Percentiles rank a stretch among this genome's conserved stretches.
Conservation (phyloP, 2,329 filamentous ascomycete species). For the Drechmeria coniospora region DNA sequence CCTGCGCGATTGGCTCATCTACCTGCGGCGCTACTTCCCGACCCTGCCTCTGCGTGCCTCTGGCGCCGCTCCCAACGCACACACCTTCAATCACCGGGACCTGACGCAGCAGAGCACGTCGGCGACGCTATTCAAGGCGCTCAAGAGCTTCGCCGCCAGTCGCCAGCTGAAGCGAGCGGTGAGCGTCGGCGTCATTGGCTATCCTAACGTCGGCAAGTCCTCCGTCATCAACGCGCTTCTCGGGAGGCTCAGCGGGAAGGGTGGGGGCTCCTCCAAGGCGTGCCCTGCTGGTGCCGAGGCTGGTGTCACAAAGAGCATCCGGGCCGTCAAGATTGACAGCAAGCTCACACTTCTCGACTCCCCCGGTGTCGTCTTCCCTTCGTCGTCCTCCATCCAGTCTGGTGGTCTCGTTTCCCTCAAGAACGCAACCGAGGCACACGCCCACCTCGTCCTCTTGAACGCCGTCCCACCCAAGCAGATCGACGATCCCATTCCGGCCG, state of each 20-base stretch:
- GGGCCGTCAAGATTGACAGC: constrained; percentile 85
- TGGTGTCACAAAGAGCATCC: constrained; percentile 76
- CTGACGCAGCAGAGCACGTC: constrained; percentile 78
- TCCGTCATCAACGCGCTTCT: constrained; percentile 91
- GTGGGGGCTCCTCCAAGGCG: constrained; percentile 39
- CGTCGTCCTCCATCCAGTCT: constrained; percentile 27
- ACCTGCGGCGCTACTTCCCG: constrained; percentile 80
- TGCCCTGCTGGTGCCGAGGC: constrained; percentile 86
- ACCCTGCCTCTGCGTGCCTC: constrained; percentile 80
- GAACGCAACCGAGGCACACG: constrained; percentile 57
- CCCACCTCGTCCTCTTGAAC: constrained; percentile 75
- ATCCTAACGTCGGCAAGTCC: constrained; percentile 92
- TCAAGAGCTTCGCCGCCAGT: constrained; percentile 75
- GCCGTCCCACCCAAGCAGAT: constrained; percentile 90
- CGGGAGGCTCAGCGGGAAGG: constrained; percentile 55
- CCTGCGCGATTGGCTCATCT: constrained; percentile 68
- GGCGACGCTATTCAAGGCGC: constrained; percentile 67
- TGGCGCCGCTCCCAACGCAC: constrained; percentile 66
- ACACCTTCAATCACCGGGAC: constrained; percentile 84
- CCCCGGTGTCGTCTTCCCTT: constrained; percentile 87
- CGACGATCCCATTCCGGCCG: constrained; percentile 77
- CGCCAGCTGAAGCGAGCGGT: constrained; percentile 79
- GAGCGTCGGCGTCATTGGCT: constrained; percentile 85
- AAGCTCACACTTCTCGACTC: constrained; percentile 90
- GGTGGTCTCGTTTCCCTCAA: constrained; percentile 34